These are phyloP conservation scores for Sicyos baderoa DNA, from an alignment of 306 rosid species.

Conservation along the genomic window DNA sequence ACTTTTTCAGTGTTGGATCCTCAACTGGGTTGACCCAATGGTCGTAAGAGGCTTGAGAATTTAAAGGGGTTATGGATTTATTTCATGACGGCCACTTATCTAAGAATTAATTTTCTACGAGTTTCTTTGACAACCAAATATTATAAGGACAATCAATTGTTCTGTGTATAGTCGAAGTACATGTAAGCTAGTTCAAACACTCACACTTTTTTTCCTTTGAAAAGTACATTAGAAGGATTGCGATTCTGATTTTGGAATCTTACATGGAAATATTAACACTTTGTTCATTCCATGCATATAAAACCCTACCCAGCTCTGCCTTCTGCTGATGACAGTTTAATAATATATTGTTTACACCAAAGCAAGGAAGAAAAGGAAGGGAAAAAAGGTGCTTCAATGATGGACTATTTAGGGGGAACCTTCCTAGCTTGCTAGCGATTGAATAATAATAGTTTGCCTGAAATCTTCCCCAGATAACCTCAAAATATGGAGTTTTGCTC, in stretches of 20 bases:
- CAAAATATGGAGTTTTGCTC: conserved; percentile 10
- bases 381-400: conserved; percentile 7
- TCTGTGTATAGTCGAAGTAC: too few relatives aligned
- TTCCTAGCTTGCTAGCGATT: conserved; percentile 11
- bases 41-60: too few relatives aligned
- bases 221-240: background rate
- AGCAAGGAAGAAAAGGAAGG: background rate
- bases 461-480: conserved; percentile 21
- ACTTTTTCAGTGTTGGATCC: too few relatives aligned
- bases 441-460: background rate
- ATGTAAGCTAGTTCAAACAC: too few relatives aligned
- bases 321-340: conserved; percentile 3
- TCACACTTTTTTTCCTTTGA: too few relatives aligned
- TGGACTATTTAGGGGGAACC: conserved; percentile 6
- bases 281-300: conserved; percentile 17
- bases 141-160: too few relatives aligned
- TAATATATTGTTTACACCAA: conserved; percentile 7
- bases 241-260: background rate
- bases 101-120: too few relatives aligned
- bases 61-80: too few relatives aligned
- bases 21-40: too few relatives aligned
- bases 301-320: conserved; percentile 17
- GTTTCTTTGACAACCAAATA: too few relatives aligned
- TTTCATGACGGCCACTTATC: too few relatives aligned
- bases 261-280: background rate